These are phyloP conservation scores for Begonia loranthoides DNA, from an alignment of 306 rosid species.

Conservation along the genomic window DNA sequence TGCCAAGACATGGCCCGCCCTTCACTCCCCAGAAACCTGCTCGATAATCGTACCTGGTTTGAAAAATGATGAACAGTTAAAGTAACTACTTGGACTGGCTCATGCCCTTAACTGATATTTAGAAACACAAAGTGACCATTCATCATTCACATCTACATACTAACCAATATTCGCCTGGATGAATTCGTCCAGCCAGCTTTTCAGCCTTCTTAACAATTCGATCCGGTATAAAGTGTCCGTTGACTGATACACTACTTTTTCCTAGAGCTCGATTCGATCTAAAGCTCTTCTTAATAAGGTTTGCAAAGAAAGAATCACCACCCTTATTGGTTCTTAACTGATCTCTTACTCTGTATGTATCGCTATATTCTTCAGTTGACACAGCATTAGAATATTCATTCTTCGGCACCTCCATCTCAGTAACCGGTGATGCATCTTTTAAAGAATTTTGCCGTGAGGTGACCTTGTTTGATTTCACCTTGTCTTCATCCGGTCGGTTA, in stretches of 20 bases:
- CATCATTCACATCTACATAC: conserved; percentile 10
- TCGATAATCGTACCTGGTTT: conserved; percentile 67
- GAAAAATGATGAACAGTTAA: conserved; percentile 3
- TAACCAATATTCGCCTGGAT: conserved; percentile 88
- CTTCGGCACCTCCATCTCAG: conserved; percentile 78
- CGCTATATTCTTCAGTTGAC: conserved; percentile 68
- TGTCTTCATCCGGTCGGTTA: conserved; percentile 66
- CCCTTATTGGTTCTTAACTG: conserved; percentile 49
- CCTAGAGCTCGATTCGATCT: conserved; percentile 37
- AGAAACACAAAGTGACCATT: too few relatives aligned
- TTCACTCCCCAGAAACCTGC: conserved; percentile 98
- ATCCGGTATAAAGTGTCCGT: conserved; percentile 56
- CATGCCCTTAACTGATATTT: too few relatives aligned
- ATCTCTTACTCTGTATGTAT: conserved; percentile 49
- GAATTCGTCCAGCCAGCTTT: conserved; percentile 80
- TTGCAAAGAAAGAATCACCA: conserved; percentile 61
- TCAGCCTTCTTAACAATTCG: conserved; percentile 75
- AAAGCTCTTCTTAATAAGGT: conserved; percentile 77
- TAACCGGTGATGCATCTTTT: conserved; percentile 61
- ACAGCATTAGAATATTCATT: conserved; percentile 51
- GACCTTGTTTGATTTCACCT: conserved; percentile 45
- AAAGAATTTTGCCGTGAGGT: conserved; percentile 61
- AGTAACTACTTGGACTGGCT: too few relatives aligned
- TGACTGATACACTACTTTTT: conserved; percentile 45
- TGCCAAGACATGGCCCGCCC: conserved; percentile 91